Evolutionary conservation across 2,329 filamentous ascomycete species (phyloP), one percentile per base, ranked within the genome.

Genomic region (Aspergillus sp.): DNA sequence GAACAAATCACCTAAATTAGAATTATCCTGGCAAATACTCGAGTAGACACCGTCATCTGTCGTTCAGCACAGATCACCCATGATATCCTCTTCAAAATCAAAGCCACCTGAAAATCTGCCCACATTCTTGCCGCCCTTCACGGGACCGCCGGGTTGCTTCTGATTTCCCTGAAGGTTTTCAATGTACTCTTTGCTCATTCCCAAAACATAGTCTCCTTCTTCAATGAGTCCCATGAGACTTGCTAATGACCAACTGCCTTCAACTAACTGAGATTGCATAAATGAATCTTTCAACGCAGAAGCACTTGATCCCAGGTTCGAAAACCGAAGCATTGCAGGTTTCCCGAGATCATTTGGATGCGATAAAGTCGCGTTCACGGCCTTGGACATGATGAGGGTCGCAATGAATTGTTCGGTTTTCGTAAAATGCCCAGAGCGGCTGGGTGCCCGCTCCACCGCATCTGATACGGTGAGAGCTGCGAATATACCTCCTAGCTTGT

Each of bases 401-500:
- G 64, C 61, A 30, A 74, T 57, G 45, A 65, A 67, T 15, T 56
- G 49, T 48, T 70, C 67, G 12, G 66, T 60, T 23, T 62, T 61
- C 22, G 50, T 45, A 4, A 59, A 42, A 46, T 61, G 51, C 7
- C 48, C 44, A 5, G 59, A 59, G 41, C 60, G 54, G 4, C 60
- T 58, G 5, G 60, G 62, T 42, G 63, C 65, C 44, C 61, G 62
- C 46, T 60, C 60, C 15, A 66, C 59, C 13, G 77, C 65, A 43
- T 76, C 75, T 4, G 72, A 66, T 7, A 84, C 68, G 3, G 79
- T 77, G 30, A 85, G 71, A 5, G 82, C 80, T 27, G 78, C 77
- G 61, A 91, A 96, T 3, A 88, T 83, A 45, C 80, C 78, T 41
- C 84, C 82, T 22, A 97, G 75, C 50, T 82, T 82, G 30, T 85